Evolutionary conservation across 1,284 basidiomycete genomes (phyloP).

Genomic region (Puccinia novopanici): DNA sequence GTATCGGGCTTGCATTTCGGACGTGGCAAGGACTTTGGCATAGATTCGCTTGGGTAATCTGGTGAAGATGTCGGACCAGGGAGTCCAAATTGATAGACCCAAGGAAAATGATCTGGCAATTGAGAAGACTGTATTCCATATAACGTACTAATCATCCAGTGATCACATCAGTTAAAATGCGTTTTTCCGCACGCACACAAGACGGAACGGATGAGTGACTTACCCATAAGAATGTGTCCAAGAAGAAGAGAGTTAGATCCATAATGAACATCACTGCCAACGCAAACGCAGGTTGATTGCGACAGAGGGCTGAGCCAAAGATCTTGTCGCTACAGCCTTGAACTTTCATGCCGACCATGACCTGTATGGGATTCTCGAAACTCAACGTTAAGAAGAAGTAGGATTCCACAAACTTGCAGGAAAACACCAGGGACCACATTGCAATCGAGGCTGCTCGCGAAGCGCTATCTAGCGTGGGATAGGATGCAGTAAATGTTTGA

Average conservation of each 20-base stretch:
- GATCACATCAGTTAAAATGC: background rate
- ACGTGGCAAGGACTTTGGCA: conserved; percentile 83
- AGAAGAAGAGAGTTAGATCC: conserved; percentile 90
- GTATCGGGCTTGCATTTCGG: conserved; percentile 93
- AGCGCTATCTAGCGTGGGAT: conserved; percentile 69
- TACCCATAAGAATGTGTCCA: conserved; percentile 91
- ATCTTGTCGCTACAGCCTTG: conserved; percentile 79
- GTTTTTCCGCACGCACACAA: background rate
- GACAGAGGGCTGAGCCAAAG: conserved; percentile 77
- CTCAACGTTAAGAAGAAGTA: conserved; percentile 93
- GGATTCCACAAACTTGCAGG: conserved; percentile 89
- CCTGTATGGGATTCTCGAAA: conserved; percentile 83
- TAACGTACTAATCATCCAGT: conserved; percentile 61
- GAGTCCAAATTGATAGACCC: conserved; percentile 93
- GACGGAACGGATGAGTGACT: background rate
- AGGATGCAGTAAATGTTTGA: conserved; percentile 93
- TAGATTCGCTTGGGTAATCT: conserved; percentile 91
- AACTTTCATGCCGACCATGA: conserved; percentile 90
- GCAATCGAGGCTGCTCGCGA: conserved; percentile 72
- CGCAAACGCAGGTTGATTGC: conserved; percentile 86
- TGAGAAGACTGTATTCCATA: conserved; percentile 93
- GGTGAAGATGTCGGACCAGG: conserved; percentile 87
- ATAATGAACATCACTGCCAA: conserved; percentile 94
- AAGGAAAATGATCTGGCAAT: conserved; percentile 85
- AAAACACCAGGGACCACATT: conserved; percentile 86